Evolutionary conservation across 2,329 filamentous ascomycete genomes (phyloP).

Genomic region (Coniochaeta sp.): DNA sequence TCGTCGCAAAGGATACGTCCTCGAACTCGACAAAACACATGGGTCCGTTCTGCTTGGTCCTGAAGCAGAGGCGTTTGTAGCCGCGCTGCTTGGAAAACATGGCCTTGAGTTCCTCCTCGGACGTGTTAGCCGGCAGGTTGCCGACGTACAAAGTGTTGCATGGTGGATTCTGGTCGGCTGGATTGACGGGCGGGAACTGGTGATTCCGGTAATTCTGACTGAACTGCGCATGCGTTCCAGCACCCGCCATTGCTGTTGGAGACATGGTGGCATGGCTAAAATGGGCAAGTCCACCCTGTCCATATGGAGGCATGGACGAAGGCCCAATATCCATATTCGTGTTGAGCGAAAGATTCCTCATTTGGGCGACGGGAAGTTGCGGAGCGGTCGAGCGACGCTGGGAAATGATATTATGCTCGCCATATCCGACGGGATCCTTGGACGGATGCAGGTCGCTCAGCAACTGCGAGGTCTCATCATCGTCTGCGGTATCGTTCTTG

Average conservation of each 20-base stretch:
- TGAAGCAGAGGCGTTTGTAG: slow-evolving; percentile 91
- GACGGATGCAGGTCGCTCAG: slow-evolving; percentile 24
- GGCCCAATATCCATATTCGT: slow-evolving; percentile 49
- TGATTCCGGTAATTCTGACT: slow-evolving; percentile 52
- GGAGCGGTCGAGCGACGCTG: slow-evolving; percentile 63
- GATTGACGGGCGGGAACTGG: slow-evolving; percentile 81
- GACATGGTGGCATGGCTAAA: slow-evolving; percentile 33
- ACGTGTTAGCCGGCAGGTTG: slow-evolving; percentile 88
- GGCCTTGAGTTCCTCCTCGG: slow-evolving; percentile 89
- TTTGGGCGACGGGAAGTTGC: slow-evolving; percentile 60
- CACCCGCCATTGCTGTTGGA: slow-evolving; percentile 41
- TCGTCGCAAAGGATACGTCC: slow-evolving; percentile 85
- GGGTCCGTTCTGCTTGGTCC: slow-evolving; percentile 88
- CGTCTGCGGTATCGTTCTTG: slow-evolving; percentile 58
- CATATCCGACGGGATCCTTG: slow-evolving; percentile 65
- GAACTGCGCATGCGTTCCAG: slow-evolving; percentile 19
- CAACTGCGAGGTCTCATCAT: slow-evolving; percentile 67
- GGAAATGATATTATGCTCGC: slow-evolving; percentile 55
- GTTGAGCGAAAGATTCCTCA: slow-evolving; percentile 65
- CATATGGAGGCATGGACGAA: slow-evolving; percentile 44
- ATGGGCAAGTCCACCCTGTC: slow-evolving; percentile 26
- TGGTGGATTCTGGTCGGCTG: slow-evolving; percentile 91
- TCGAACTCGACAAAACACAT: slow-evolving; percentile 99
- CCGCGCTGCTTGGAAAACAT: slow-evolving; percentile 90
- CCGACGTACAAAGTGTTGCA: slow-evolving; percentile 98